A percentile compares a stretch with the other conserved stretches of the same genome.
phyloP scores from a whole-genome alignment of 345 rosid genomes.

The Clausena lansium region DNA sequence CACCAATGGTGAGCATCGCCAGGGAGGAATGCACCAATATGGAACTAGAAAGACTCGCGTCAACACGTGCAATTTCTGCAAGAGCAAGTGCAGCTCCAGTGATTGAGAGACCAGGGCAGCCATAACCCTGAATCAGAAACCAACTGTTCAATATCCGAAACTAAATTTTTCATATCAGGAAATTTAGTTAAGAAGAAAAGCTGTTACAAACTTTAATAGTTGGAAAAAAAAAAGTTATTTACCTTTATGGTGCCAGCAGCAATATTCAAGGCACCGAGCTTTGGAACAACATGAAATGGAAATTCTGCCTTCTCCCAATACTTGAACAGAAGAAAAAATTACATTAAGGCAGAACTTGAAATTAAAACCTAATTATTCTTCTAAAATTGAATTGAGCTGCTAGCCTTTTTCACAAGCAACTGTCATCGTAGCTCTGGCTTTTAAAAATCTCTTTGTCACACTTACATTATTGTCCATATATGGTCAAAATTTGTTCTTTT shows the following conservation, averaged over 20 bases:
- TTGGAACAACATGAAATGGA: conserved; percentile 81
- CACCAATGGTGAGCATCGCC: conserved; percentile 93
- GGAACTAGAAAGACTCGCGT: conserved; percentile 88
- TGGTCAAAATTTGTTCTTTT: no score
- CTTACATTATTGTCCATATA: no score
- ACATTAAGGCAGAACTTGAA: neutral
- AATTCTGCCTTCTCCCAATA: conserved; percentile 98
- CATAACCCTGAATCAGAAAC: conserved; percentile 66
- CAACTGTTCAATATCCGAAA: conserved; percentile 15
- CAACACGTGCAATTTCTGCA: conserved; percentile 91
- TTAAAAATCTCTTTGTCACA: no score
- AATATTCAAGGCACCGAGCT: conserved; percentile 57
- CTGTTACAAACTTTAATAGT: neutral
- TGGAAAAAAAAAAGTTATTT: conserved; percentile 7
- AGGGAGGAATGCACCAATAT: conserved; percentile 81
- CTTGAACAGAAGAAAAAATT: conserved; percentile 28
- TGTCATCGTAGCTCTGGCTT: no score
- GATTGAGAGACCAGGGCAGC: conserved; percentile 83
- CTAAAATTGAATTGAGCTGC: no score
- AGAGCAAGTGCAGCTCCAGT: conserved; percentile 61
- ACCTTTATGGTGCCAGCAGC: conserved; percentile 94
- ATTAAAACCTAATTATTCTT: no score
- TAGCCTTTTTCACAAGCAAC: no score
- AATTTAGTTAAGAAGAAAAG: neutral
- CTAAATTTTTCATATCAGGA: neutral